Conservation (phyloP, 2,329 filamentous ascomycete genomes). For the Teratosphaeria gauchensis region DNA sequence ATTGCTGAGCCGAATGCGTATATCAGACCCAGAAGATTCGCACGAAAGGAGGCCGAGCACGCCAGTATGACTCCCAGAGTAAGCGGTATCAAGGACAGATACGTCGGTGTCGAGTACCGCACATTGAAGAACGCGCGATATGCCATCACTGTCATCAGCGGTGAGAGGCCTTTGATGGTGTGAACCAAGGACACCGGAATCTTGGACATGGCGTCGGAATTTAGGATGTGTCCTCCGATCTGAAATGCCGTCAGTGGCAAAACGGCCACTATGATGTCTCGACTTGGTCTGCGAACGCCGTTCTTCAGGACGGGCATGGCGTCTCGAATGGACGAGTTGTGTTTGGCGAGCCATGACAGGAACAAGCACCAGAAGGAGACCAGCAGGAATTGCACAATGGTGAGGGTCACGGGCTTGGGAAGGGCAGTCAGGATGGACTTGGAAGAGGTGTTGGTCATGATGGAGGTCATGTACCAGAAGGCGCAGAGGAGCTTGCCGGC, state of each 20-base stretch:
- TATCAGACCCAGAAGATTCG: slow-evolving; percentile 80
- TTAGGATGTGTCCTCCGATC: slow-evolving; percentile 85
- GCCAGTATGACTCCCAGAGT: slow-evolving; percentile 93
- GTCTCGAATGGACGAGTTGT: slow-evolving; percentile 61
- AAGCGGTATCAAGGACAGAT: slow-evolving; percentile 64
- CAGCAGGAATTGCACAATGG: slow-evolving; percentile 85
- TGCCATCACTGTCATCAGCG: slow-evolving; percentile 86
- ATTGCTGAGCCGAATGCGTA: slow-evolving; percentile 84
- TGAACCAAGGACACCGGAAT: slow-evolving; percentile 96
- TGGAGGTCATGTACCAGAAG: slow-evolving; percentile 90
- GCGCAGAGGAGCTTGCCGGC: slow-evolving; percentile 64
- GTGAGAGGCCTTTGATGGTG: slow-evolving; percentile 95
- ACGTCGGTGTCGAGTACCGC: slow-evolving; percentile 76
- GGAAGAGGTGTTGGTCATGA: slow-evolving; percentile 92
- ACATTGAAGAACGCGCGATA: slow-evolving; percentile 87
- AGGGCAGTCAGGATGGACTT: slow-evolving; percentile 93
- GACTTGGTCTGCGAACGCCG: slow-evolving; percentile 70
- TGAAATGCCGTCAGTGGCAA: slow-evolving; percentile 90
- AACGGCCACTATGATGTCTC: slow-evolving; percentile 74
- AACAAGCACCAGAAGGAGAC: slow-evolving; percentile 81
- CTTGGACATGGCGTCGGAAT: slow-evolving; percentile 83
- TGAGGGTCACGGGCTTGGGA: slow-evolving; percentile 82
- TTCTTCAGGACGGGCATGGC: slow-evolving; percentile 71
- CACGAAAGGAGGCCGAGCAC: slow-evolving; percentile 84
- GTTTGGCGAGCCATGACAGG: slow-evolving; percentile 62